Percentiles rank a stretch among this genome's conserved stretches.
phyloP scores from a whole-genome alignment of 208 protist genomes.

The Acanthamoeba sp. region DNA sequence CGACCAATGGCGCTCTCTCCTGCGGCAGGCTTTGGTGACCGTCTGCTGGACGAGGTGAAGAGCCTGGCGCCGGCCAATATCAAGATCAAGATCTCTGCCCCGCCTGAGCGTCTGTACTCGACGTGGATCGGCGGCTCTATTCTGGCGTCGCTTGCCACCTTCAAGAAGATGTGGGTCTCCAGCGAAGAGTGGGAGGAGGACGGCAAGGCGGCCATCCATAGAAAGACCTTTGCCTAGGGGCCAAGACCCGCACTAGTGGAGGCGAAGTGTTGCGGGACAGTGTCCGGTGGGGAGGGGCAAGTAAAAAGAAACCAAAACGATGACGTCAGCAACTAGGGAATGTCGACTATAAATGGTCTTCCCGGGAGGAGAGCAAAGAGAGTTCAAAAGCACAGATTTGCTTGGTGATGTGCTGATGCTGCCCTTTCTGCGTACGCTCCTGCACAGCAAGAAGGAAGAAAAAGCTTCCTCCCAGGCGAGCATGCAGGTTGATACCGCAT shows the following conservation, averaged over 20 bases:
- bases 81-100: constrained; percentile 90
- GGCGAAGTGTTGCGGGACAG: no score
- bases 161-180: constrained; percentile 98
- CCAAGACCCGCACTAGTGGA: no score
- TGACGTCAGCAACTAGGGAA: background rate
- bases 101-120: constrained; percentile 88
- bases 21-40: constrained; percentile 93
- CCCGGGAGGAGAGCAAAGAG: background rate
- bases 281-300: no score
- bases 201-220: constrained; percentile 71
- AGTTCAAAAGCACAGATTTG: no score
- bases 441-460: background rate
- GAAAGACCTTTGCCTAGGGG: constrained; percentile 73
- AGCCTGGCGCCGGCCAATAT: constrained; percentile 90
- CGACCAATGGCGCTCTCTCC: no score
- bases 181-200: constrained; percentile 98
- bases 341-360: background rate
- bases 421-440: background rate
- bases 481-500: no score
- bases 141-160: constrained; percentile 96
- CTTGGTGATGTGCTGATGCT: no score
- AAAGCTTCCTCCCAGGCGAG: background rate
- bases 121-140: constrained; percentile 97
- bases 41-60: constrained; percentile 96
- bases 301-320: background rate